Evolutionary conservation across 306 rosid genomes (phyloP), one percentile per base, ranked within the genome.

Genomic region (Sesbania bispinosa): DNA sequence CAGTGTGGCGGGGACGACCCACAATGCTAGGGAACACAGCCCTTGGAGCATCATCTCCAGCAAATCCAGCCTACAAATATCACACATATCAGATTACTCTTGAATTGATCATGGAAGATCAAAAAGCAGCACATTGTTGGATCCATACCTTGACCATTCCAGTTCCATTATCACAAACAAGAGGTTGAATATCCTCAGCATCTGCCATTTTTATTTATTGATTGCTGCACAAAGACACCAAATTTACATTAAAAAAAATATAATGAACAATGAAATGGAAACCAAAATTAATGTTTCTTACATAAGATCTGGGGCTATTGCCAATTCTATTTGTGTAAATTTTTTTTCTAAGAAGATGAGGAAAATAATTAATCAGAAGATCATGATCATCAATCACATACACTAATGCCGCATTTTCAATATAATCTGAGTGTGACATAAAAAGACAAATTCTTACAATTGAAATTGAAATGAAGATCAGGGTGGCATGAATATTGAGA

Each of bases 1-100:
- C 98, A 0, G 98, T 92, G 83, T 92, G 98, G 19, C 98, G 90
- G 9, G 97, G 98, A 23, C 98, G 98, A 16, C 98, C 97, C 3
- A 93, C 97, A 60, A 93, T 93, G 82, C 98, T 93, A 54, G 98
- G 98, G 77, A 93, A 93, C 26, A 93, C 98, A 15, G 97, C 98
- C 87, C 98, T 85, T 41, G 98, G 98, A 18, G 98, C 98, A 85
- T 93, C 97, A 53, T 93, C 98, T 61, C 97, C 98, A 0, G 98
- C 98, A 82, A 93, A 93, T 52, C 98, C 98, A 73, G 98, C 98
- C 98, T 93, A 20, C 35, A 26, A 73, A 48, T 62, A 29, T 30
- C 45, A 58, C 38, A 71, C 36, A 50, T 30, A 19, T 62, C 45
- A 66, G 13, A 15, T 29, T 0, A 30, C 55, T 80, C 50, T 48